A percentile compares a stretch with the other conserved stretches of the same genome.
Evolutionary conservation across 2,329 filamentous ascomycete species (phyloP).

Genomic region (Colletotrichum gigasporum): DNA sequence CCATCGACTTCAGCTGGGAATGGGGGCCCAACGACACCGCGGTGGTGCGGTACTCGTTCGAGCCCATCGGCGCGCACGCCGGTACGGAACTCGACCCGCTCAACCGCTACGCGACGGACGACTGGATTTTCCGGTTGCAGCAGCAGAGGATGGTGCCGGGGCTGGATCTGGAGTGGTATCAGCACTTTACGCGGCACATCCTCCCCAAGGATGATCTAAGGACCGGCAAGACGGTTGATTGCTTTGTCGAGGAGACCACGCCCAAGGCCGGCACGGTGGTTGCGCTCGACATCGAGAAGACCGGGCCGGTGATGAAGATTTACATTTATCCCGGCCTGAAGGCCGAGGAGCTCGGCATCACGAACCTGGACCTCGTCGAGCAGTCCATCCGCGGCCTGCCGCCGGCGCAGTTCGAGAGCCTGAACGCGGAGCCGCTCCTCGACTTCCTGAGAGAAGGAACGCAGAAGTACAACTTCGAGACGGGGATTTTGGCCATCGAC

Average conservation of each 20-base stretch:
- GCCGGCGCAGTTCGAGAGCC: background rate
- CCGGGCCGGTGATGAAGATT: constrained; percentile 26
- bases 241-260: constrained; percentile 25
- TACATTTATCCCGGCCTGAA: constrained; percentile 27
- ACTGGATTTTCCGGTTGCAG: constrained; percentile 26
- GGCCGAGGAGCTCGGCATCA: constrained; percentile 25
- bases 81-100: constrained; percentile 26
- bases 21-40: constrained; percentile 13
- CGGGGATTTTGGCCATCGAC: constrained; percentile 26
- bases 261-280: constrained; percentile 25
- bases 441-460: constrained; percentile 24
- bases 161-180: constrained; percentile 25
- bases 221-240: constrained; percentile 13
- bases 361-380: constrained; percentile 24
- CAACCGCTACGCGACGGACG: constrained; percentile 22
- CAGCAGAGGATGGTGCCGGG: constrained; percentile 19
- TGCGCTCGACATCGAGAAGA: constrained; percentile 28
- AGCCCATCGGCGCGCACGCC: constrained; percentile 22
- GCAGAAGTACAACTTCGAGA: constrained; percentile 22
- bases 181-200: constrained; percentile 24
- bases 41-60: constrained; percentile 20
- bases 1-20: constrained; percentile 31
- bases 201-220: constrained; percentile 7
- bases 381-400: constrained; percentile 20
- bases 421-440: constrained; percentile 9